These are phyloP conservation scores for Amniculicola lignicola DNA, from an alignment of 495 filamentous ascomycete species.

Conservation along the genomic window DNA sequence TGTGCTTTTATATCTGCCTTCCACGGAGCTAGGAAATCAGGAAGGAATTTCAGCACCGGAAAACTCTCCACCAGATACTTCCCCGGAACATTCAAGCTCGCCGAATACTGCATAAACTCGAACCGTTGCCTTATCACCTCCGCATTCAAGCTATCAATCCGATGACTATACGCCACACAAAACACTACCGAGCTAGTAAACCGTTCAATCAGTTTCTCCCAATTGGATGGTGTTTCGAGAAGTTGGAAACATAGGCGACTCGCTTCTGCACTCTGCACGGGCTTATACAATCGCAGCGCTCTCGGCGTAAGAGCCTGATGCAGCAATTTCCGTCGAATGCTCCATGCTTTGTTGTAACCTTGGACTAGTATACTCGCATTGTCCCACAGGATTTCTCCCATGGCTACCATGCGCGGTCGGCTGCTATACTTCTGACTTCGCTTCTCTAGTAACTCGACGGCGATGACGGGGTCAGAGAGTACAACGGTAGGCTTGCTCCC, in stretches of 20 bases:
- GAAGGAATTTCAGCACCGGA: conserved; percentile 53
- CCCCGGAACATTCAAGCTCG: conserved; percentile 59
- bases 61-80: conserved; percentile 57
- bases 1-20: conserved; percentile 54
- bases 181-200: conserved; percentile 64
- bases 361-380: conserved; percentile 52
- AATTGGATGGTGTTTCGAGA: conserved; percentile 41
- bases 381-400: conserved; percentile 52
- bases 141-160: conserved; percentile 55
- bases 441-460: conserved; percentile 57
- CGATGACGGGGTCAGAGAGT: conserved; percentile 59
- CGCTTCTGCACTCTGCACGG: conserved; percentile 46
- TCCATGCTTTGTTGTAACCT: conserved; percentile 49
- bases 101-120: conserved; percentile 57
- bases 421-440: conserved; percentile 53
- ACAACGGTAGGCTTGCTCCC: conserved; percentile 62
- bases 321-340: conserved; percentile 42
- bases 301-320: conserved; percentile 47
- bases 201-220: conserved; percentile 61
- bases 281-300: conserved; percentile 50
- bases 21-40: conserved; percentile 57
- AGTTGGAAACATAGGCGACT: conserved; percentile 39
- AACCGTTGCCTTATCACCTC: conserved; percentile 53
- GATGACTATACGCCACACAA: conserved; percentile 60
- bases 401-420: conserved; percentile 53